Evolutionary conservation across 1,139 yeast species (phyloP), one percentile per base, ranked within the genome.

Genomic region (Trichomonascaceae sp.): DNA sequence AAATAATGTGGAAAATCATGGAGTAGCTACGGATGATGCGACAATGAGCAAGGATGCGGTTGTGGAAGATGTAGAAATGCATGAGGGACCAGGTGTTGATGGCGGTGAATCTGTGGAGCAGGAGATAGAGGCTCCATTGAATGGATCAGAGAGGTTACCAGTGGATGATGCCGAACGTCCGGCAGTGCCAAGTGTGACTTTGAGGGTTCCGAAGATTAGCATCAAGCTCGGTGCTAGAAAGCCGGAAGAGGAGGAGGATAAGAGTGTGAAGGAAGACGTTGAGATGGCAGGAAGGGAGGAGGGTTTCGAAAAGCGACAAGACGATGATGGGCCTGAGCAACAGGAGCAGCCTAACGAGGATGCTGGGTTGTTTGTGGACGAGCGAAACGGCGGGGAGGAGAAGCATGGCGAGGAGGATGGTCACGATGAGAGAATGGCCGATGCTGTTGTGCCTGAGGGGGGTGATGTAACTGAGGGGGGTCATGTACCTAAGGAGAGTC

Each of bases 221-320:
- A 36, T 36, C 17, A 36, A 36, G 17, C 13, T 36, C 2, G 41
- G 41, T 13, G 9, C 4, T n/a, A 36, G 47, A 30, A 43, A 12
- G 15, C 2, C 8, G 20, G 30, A 32, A 17, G 30, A 22, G 22
- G 47, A 32, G 15, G 15, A 36, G 5, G 41, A n/a, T 5, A 13
- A 2, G 5, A 15, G 7, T 3, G 41, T 12, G 17, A 13, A 36
- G 4, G 17, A 36, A 10, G 24, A 49, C 13, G 47, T 44, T 32
- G 47, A 45, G 27, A 45, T 39, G n/a, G 53, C 48, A 38, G 52
- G 47, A 9, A 43, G 45, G 17, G 56, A 55, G 22, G 48, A 47
- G n/a, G 55, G 48, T 30, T 58, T 49, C 15, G 50, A 32, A 32
- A n/a, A 32, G 38, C 38, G 4, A 4, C n/a, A 32, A n/a, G 38